Evolutionary conservation across 2,329 filamentous ascomycete species (phyloP).

Genomic region (Cordyceps tenuipes): DNA sequence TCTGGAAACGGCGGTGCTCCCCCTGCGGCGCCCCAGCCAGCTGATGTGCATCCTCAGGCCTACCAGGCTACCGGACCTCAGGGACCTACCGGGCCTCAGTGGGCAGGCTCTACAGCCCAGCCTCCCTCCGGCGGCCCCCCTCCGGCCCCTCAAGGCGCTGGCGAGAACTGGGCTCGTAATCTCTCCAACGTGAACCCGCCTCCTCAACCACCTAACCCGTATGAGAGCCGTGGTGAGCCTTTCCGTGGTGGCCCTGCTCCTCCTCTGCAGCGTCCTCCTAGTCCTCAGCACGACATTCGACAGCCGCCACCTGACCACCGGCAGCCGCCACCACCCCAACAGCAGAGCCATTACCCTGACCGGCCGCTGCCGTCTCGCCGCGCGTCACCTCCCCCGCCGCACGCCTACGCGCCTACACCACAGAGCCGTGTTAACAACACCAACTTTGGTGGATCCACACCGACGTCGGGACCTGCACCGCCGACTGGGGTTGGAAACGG

Average conservation of each 20-base stretch:
- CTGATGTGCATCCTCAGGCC: constrained; percentile 91
- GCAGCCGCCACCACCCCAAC: constrained; percentile 2
- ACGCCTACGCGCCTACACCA: constrained; percentile 45
- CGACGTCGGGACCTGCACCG: constrained; percentile 31
- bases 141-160: constrained; percentile 51
- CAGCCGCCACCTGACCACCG: constrained; percentile 41
- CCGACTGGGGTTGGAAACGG: constrained; percentile 26
- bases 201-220: constrained; percentile 71
- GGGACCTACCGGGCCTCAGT: constrained; percentile 78
- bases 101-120: constrained; percentile 68
- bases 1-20: constrained; percentile 68
- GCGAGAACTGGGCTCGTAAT: constrained; percentile 51
- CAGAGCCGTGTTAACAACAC: constrained; percentile 52
- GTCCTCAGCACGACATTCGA: constrained; percentile 59
- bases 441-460: constrained; percentile 48
- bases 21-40: constrained; percentile 74
- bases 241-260: constrained; percentile 60
- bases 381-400: constrained; percentile 25
- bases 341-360: constrained; percentile 8
- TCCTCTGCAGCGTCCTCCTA: constrained; percentile 62
- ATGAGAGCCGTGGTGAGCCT: constrained; percentile 63
- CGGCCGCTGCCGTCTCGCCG: constrained; percentile 15
- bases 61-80: constrained; percentile 79
- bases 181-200: constrained; percentile 72
- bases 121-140: constrained; percentile 45